Percentiles rank a stretch among this genome's conserved stretches.
Conservation (phyloP, 2,329 filamentous ascomycete species). For the Penicillium italicum region DNA sequence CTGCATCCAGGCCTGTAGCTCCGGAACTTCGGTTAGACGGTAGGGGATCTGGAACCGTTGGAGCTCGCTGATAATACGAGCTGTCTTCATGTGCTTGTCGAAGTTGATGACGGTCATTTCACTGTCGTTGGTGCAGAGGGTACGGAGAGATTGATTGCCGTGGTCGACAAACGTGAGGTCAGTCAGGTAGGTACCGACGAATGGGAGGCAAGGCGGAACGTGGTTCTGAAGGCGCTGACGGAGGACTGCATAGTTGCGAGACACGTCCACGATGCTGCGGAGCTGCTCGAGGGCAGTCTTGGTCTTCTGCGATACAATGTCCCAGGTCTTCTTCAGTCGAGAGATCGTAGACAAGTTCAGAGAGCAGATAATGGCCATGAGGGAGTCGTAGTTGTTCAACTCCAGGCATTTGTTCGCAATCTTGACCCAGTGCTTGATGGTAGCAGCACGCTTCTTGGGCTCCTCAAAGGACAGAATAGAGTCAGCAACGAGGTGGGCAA, state of each 20-base stretch:
- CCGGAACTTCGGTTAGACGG: slow-evolving; percentile 72
- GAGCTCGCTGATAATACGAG: slow-evolving; percentile 91
- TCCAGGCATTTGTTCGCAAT: slow-evolving; percentile 81
- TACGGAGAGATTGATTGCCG: slow-evolving; percentile 82
- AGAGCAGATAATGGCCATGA: slow-evolving; percentile 96
- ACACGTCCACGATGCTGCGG: slow-evolving; percentile 80
- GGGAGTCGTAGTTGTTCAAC: slow-evolving; percentile 89
- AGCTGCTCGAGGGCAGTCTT: slow-evolving; percentile 74
- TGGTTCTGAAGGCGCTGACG: slow-evolving; percentile 79
- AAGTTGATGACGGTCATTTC: slow-evolving; percentile 88
- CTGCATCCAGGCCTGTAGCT: slow-evolving; percentile 91
- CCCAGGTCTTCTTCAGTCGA: slow-evolving; percentile 88
- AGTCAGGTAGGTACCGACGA: slow-evolving; percentile 93
- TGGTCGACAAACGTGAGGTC: slow-evolving; percentile 95
- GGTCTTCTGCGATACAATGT: slow-evolving; percentile 76
- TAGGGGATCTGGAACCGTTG: slow-evolving; percentile 97
- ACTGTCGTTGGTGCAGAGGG: slow-evolving; percentile 62
- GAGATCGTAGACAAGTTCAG: slow-evolving; percentile 88
- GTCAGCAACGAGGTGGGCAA: slow-evolving; percentile 89
- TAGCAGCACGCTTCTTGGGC: slow-evolving; percentile 80
- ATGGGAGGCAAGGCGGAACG: slow-evolving; percentile 87
- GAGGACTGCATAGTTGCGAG: slow-evolving; percentile 85
- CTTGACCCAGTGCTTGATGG: slow-evolving; percentile 99
- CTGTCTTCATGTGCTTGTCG: slow-evolving; percentile 91
- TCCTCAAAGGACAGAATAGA: slow-evolving; percentile 86